Conservation (phyloP, 148 eudicot species). For the Chenopodium suecicum region DNA sequence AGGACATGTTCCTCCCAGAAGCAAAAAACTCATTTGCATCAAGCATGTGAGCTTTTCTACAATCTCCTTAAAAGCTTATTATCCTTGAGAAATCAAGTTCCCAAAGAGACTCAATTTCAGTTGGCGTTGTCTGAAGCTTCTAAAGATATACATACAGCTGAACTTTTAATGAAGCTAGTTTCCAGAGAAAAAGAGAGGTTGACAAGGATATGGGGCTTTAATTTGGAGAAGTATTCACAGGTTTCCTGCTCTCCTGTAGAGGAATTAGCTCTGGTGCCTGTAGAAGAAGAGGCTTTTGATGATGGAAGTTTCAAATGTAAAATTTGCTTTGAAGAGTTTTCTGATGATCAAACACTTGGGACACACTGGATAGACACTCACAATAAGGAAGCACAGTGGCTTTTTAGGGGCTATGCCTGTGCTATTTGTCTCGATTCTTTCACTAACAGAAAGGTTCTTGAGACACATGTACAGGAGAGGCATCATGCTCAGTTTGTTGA, state of each 20-base stretch:
- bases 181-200: constrained; percentile 71
- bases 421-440: constrained; percentile 97
- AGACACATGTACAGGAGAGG: constrained; percentile 89
- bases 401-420: constrained; percentile 92
- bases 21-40: constrained; percentile 68
- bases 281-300: constrained; percentile 33
- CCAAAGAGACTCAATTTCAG: constrained; percentile 84
- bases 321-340: constrained; percentile 59
- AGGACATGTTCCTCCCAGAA: constrained; percentile 59
- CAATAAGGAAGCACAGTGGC: constrained; percentile 95
- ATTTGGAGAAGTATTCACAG: constrained; percentile 33
- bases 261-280: constrained; percentile 30
- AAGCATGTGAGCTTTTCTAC: constrained; percentile 91
- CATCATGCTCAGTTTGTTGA: constrained; percentile 85
- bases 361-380: constrained; percentile 80
- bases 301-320: constrained; percentile 63
- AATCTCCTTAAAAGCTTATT: constrained; percentile 76
- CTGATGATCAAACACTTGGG: constrained; percentile 67
- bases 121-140: constrained; percentile 94
- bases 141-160: constrained; percentile 64
- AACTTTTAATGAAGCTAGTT: constrained; percentile 68
- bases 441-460: constrained; percentile 82
- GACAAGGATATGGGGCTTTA: constrained; percentile 69
- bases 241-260: constrained; percentile 33
- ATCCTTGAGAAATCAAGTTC: constrained; percentile 79